phyloP scores from a whole-genome alignment of 805 yeast species.

The Candida fluviatilis region DNA sequence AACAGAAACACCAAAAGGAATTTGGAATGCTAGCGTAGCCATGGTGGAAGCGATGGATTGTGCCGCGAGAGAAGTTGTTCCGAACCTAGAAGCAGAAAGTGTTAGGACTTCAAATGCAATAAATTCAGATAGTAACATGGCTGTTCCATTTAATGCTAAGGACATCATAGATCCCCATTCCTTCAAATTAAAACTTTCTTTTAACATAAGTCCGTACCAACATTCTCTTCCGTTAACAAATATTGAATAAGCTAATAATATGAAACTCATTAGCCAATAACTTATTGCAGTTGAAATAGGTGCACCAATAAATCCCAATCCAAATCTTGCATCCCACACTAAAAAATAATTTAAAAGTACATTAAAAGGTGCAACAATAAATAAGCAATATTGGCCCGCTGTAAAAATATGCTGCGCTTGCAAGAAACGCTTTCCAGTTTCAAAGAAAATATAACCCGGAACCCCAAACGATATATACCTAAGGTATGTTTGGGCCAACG shows the following conservation, averaged over 20 bases:
- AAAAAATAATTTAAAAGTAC: conserved; percentile 61
- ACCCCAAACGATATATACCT: conserved; percentile 61
- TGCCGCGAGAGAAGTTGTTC: conserved; percentile 39
- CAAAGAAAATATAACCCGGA: conserved; percentile 76
- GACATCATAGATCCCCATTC: conserved; percentile 41
- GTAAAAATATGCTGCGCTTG: conserved; percentile 87
- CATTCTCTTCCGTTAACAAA: conserved; percentile 35
- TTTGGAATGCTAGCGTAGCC: conserved; percentile 34
- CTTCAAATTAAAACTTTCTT: conserved; percentile 20
- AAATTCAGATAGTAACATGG: conserved; percentile 43
- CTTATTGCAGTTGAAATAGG: conserved; percentile 71
- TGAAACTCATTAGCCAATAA: conserved; percentile 55
- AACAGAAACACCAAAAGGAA: conserved; percentile 40
- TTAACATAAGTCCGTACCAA: conserved; percentile 30
- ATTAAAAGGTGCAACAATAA: conserved; percentile 69
- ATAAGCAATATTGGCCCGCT: conserved; percentile 70
- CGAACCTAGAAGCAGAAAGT: conserved; percentile 43
- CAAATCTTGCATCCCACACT: conserved; percentile 67
- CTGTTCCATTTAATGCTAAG: conserved; percentile 47
- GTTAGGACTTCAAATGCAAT: conserved; percentile 40
- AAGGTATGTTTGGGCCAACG: conserved; percentile 54
- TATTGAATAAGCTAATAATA: conserved; percentile 27
- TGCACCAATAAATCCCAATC: conserved; percentile 78
- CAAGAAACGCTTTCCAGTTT: conserved; percentile 72
- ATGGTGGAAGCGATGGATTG: conserved; percentile 39